Conservation (phyloP, 768 basidiomycete genomes). For the Kwoniella europaea region DNA sequence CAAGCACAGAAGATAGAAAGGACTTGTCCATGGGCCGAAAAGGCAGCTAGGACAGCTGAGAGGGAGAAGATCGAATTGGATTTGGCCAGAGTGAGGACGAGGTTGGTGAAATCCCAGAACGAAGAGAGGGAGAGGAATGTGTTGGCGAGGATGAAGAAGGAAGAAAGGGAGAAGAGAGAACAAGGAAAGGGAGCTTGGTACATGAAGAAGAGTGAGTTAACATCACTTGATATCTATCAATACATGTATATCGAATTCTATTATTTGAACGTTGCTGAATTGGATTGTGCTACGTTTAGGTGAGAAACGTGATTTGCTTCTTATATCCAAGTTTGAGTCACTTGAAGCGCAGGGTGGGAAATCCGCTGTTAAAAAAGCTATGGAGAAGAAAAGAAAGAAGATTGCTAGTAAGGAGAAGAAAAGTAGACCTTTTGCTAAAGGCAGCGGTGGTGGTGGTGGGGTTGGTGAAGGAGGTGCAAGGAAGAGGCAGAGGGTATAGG, state of each 20-base stretch:
- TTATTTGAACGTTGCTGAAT: too few relatives aligned
- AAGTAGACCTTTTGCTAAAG: slow-evolving; percentile 69
- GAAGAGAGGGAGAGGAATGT: slow-evolving; percentile 75
- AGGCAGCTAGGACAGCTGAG: slow-evolving; percentile 69
- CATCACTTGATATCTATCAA: too few relatives aligned
- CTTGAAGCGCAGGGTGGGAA: slow-evolving; percentile 77
- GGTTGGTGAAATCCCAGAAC: slow-evolving; percentile 72
- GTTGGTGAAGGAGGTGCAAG: slow-evolving; percentile 13
- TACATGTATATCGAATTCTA: too few relatives aligned
- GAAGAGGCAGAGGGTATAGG: slow-evolving; percentile 18
- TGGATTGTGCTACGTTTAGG: slow-evolving; percentile 61
- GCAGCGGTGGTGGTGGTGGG: slow-evolving; percentile 31
- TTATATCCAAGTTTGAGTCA: slow-evolving; percentile 78
- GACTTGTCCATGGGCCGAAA: slow-evolving; percentile 44
- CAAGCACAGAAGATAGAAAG: slow-evolving; percentile 66
- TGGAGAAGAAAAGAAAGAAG: slow-evolving; percentile 89
- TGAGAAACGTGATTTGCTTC: slow-evolving; percentile 75
- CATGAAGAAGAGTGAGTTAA: slow-evolving; percentile 74
- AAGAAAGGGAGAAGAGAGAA: slow-evolving; percentile 70
- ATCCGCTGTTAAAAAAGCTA: slow-evolving; percentile 79
- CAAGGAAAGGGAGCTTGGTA: slow-evolving; percentile 83
- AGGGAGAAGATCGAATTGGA: slow-evolving; percentile 72
- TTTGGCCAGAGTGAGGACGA: slow-evolving; percentile 75
- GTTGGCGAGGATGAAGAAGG: slow-evolving; percentile 64
- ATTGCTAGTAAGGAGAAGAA: slow-evolving; percentile 86